Evolutionary conservation across 495 filamentous ascomycete genomes (phyloP).

Genomic region (Elasticomyces elasticus): DNA sequence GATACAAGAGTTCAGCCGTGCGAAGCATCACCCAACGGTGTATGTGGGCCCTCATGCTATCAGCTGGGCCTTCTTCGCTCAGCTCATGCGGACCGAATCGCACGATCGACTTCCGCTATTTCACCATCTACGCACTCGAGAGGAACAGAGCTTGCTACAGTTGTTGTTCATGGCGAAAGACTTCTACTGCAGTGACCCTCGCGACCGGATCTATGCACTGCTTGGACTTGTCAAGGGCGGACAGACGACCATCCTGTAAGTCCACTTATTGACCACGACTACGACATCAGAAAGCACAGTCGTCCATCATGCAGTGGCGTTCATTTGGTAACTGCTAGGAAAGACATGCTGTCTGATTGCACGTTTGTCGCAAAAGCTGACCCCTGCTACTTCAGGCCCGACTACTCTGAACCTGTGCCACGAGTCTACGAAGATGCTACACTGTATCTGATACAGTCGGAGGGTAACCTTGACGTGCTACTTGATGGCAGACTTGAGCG

Average conservation of each 20-base stretch:
- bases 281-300: too few species aligned
- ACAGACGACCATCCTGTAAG: neutral
- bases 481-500: conserved; percentile 3
- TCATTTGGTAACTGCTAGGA: too few species aligned
- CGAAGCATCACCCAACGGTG: neutral
- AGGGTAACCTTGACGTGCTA: conserved; percentile 2
- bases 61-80: conserved; percentile 5
- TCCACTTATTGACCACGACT: too few species aligned
- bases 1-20: conserved; percentile 5
- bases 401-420: conserved; percentile 5
- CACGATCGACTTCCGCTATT: conserved; percentile 5
- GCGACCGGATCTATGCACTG: conserved; percentile 3
- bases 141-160: conserved; percentile 5
- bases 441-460: neutral
- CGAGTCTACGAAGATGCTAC: conserved; percentile 10
- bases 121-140: neutral
- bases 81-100: conserved; percentile 1
- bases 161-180: neutral
- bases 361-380: too few species aligned
- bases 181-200: conserved; percentile 8
- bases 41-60: conserved; percentile 10
- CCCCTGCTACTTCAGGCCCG: too few species aligned
- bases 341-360: too few species aligned
- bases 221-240: conserved; percentile 1
- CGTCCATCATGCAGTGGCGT: too few species aligned